These are phyloP conservation scores for Heterobasidion parviporum DNA, from an alignment of 1,284 basidiomycete species.

Conservation along the genomic window DNA sequence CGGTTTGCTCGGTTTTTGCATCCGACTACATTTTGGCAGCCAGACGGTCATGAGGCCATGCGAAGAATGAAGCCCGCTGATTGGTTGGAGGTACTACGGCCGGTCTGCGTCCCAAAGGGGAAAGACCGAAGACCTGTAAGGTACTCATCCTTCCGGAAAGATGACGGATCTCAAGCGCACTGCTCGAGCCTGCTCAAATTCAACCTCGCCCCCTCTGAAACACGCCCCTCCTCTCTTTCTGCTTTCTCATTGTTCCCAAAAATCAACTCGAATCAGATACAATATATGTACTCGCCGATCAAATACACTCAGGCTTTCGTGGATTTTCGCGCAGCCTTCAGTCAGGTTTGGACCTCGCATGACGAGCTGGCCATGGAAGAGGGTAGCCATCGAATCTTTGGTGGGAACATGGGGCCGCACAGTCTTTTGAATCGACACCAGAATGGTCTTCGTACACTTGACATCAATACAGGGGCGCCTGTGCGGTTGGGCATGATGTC, in stretches of 20 bases:
- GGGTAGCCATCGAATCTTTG: neutral
- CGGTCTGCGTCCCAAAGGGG: no score
- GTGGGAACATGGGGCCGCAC: neutral
- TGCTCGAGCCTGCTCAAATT: neutral
- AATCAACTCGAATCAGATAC: neutral
- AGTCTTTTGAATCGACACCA: neutral
- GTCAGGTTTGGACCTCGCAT: neutral
- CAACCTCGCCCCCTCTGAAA: neutral
- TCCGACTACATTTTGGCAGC: no score
- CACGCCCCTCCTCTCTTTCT: neutral
- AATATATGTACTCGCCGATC: neutral
- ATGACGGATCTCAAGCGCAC: neutral
- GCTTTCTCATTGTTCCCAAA: neutral
- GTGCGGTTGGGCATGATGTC: constrained; percentile 8
- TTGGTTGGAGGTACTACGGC: no score
- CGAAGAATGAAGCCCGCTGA: no score
- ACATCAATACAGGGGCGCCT: neutral
- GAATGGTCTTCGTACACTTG: neutral
- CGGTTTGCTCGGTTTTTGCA: no score
- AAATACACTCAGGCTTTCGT: neutral
- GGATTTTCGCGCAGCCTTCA: neutral
- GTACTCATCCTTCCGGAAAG: neutral
- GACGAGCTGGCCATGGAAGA: neutral
- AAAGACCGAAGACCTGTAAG: neutral
- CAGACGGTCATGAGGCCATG: no score